phyloP scores from a whole-genome alignment of 208 protist species.

The Borovskyia barvae region DNA sequence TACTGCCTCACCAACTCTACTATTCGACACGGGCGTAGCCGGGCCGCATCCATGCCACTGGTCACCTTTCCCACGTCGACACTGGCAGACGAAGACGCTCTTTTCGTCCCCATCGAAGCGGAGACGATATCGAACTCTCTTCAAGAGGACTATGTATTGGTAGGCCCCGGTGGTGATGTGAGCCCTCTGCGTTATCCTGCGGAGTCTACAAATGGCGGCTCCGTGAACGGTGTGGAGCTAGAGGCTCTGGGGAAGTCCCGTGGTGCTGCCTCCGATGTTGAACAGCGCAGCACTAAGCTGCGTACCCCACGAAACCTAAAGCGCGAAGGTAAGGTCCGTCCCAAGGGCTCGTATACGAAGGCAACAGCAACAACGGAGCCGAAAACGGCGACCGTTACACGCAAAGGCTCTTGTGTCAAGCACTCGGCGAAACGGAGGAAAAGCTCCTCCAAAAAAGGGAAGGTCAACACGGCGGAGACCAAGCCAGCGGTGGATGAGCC shows the following conservation, averaged over 20 bases:
- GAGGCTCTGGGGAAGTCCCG: too few species aligned
- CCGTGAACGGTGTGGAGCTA: too few species aligned
- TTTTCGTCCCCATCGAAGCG: slow-evolving; percentile 7
- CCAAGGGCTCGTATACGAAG: neutral
- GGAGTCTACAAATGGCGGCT: too few species aligned
- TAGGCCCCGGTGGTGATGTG: slow-evolving; percentile 17
- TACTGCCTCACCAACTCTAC: neutral
- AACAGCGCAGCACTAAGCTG: too few species aligned
- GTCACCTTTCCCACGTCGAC: slow-evolving; percentile 3
- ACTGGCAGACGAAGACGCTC: slow-evolving; percentile 4
- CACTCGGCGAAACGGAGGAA: too few species aligned
- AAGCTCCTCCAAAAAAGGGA: too few species aligned
- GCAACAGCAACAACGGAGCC: neutral
- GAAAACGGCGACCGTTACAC: neutral
- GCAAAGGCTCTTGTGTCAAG: too few species aligned
- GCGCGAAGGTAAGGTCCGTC: neutral
- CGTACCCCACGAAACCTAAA: slow-evolving; percentile 1
- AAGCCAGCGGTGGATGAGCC: neutral
- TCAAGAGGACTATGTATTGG: slow-evolving; percentile 9
- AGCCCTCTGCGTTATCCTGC: slow-evolving; percentile 20
- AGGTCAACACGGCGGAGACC: slow-evolving; percentile 1
- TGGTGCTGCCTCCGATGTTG: too few species aligned
- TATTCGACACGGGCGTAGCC: neutral
- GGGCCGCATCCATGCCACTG: too few species aligned
- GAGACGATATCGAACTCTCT: neutral